Conservation (phyloP, 192 early-diverging fungal species). For the Entophlyctis luteolus region DNA sequence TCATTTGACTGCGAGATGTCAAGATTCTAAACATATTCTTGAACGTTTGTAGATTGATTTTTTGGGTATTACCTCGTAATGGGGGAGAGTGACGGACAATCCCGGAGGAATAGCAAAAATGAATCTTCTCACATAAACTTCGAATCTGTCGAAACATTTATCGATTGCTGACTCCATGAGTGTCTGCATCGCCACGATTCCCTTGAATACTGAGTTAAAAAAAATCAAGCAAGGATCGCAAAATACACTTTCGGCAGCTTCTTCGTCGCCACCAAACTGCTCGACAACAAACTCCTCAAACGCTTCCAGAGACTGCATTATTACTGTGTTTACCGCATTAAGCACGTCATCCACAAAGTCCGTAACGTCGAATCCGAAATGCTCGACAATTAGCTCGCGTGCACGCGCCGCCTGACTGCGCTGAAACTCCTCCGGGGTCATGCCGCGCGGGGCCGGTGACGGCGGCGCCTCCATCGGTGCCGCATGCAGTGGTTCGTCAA, state of each 20-base stretch:
- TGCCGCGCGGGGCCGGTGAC: too few species aligned
- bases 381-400: conserved; percentile 44
- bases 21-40: background rate
- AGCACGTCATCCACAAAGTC: conserved; percentile 78
- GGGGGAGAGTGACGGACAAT: conserved; percentile 48
- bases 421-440: background rate
- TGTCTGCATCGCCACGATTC: conserved; percentile 71
- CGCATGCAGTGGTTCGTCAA: too few species aligned
- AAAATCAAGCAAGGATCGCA: background rate
- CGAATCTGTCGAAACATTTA: conserved; percentile 78
- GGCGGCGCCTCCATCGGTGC: too few species aligned
- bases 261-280: conserved; percentile 41
- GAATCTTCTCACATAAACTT: conserved; percentile 70
- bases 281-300: conserved; percentile 66
- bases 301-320: conserved; percentile 66
- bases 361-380: conserved; percentile 77
- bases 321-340: conserved; percentile 69
- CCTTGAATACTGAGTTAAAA: conserved; percentile 31
- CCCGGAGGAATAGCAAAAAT: conserved; percentile 67
- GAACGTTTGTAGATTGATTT: background rate
- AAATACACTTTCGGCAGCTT: conserved; percentile 2
- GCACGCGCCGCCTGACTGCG: background rate
- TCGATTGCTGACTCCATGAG: conserved; percentile 75
- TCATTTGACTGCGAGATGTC: background rate
- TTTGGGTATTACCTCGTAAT: conserved; percentile 42